phyloP scores from a whole-genome alignment of 306 rosid species.

The Cyclanthera cordifolia region DNA sequence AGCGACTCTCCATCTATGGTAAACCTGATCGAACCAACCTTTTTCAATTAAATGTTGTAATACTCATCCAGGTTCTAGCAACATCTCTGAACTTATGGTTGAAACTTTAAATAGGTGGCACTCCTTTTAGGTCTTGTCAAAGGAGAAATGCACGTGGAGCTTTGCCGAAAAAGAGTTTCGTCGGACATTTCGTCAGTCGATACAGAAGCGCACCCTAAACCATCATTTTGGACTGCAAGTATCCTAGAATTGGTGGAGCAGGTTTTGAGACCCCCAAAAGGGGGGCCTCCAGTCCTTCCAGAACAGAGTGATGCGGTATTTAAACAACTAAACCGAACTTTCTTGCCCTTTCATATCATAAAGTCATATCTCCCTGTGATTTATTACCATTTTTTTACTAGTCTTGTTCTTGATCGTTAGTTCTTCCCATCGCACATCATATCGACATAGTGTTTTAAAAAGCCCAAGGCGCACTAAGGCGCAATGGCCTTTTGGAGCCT shows the following conservation, averaged over 20 bases:
- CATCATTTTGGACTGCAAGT: slow-evolving; percentile 43
- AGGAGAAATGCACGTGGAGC: slow-evolving; percentile 52
- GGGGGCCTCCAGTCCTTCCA: slow-evolving; percentile 88
- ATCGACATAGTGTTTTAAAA: too few species aligned
- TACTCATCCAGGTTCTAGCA: not conserved
- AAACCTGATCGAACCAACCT: slow-evolving; percentile 16
- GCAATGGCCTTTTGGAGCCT: too few species aligned
- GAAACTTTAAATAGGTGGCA: slow-evolving; percentile 43
- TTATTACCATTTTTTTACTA: not conserved
- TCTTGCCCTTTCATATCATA: not conserved
- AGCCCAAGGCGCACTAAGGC: too few species aligned
- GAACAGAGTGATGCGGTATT: slow-evolving; percentile 73
- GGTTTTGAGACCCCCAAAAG: slow-evolving; percentile 60
- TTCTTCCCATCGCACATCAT: not conserved
- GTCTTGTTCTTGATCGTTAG: not conserved
- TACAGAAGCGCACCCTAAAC: slow-evolving; percentile 1
- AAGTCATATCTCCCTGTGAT: not conserved
- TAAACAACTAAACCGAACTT: not conserved
- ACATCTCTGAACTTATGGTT: slow-evolving; percentile 20
- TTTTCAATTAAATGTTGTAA: not conserved
- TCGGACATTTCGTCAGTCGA: slow-evolving; percentile 17
- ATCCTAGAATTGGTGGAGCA: slow-evolving; percentile 60
- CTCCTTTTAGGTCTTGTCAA: slow-evolving; percentile 61
- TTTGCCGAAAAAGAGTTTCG: slow-evolving; percentile 23
- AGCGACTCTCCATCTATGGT: slow-evolving; percentile 83